These are phyloP conservation scores for Xylariaceae sp. DNA, from an alignment of 2,329 filamentous ascomycete species.

Conservation along the genomic window DNA sequence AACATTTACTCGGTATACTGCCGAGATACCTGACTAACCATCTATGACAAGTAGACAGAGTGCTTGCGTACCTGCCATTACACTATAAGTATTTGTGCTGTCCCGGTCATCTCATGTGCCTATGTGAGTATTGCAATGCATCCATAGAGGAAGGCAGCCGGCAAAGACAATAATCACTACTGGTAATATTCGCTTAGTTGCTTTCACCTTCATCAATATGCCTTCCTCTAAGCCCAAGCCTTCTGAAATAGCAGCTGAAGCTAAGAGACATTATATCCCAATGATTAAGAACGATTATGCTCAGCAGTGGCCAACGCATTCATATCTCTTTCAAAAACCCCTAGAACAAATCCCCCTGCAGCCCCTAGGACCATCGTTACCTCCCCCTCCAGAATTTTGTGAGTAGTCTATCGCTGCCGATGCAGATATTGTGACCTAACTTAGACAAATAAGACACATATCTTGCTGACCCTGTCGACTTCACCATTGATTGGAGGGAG, in stretches of 20 bases:
- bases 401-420: constrained; percentile 26
- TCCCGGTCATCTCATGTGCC: constrained; percentile 7
- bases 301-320: constrained; percentile 61
- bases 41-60: constrained; percentile 24
- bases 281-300: constrained; percentile 63
- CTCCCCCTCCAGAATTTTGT: constrained; percentile 54
- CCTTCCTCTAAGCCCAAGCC: constrained; percentile 65
- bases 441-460: constrained; percentile 50
- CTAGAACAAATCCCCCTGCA: constrained; percentile 51
- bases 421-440: constrained; percentile 26
- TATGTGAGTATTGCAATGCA: constrained; percentile 4
- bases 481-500: constrained; percentile 64
- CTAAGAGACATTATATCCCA: constrained; percentile 73
- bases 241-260: constrained; percentile 74
- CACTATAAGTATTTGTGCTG: constrained; percentile 21
- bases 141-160: background rate
- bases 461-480: constrained; percentile 63
- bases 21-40: constrained; percentile 27
- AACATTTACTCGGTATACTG: constrained; percentile 22
- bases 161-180: constrained; percentile 3
- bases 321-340: constrained; percentile 62
- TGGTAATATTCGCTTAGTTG: constrained; percentile 22
- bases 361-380: constrained; percentile 43
- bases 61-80: background rate
- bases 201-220: constrained; percentile 47